phyloP scores from a whole-genome alignment of 2,329 filamentous ascomycete species.

The Ascomycota sp. region DNA sequence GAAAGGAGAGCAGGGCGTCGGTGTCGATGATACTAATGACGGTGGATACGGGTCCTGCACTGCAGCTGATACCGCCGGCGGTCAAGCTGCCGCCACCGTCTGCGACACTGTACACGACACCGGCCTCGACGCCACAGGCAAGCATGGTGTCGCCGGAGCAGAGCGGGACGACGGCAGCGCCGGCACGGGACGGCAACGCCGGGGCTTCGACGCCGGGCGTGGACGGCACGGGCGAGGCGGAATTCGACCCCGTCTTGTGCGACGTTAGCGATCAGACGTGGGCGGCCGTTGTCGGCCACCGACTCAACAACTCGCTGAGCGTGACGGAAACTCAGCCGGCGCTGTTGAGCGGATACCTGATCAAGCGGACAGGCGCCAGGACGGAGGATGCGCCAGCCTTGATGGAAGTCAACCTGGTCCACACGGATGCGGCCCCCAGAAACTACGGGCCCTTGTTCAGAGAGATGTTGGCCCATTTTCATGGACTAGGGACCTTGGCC shows the following conservation, averaged over 20 bases:
- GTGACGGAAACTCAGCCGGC: constrained; percentile 34
- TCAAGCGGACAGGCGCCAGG: constrained; percentile 38
- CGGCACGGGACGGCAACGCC: constrained; percentile 16
- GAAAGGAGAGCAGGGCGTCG: constrained; percentile 27
- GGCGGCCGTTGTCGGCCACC: constrained; percentile 50
- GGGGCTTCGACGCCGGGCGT: constrained; percentile 25
- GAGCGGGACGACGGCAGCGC: constrained; percentile 27
- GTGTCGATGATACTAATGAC: constrained; percentile 39
- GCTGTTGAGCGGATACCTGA: constrained; percentile 42
- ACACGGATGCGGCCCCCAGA: constrained; percentile 28
- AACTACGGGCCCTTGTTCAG: constrained; percentile 43
- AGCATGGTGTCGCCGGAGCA: constrained; percentile 40
- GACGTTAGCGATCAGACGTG: constrained; percentile 59
- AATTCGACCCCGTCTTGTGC: constrained; percentile 43
- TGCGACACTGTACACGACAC: constrained; percentile 34
- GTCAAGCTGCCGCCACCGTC: constrained; percentile 25
- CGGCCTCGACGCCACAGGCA: constrained; percentile 46
- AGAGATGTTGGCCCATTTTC: constrained; percentile 50
- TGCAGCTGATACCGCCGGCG: constrained; percentile 39
- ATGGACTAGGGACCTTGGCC: constrained; percentile 48
- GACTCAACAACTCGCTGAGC: constrained; percentile 37
- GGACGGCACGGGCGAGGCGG: constrained; percentile 19
- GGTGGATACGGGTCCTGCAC: constrained; percentile 42
- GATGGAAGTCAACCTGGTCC: constrained; percentile 45
- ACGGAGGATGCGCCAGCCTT: constrained; percentile 36